Percentiles rank a stretch among this genome's conserved stretches.
phyloP scores from a whole-genome alignment of 768 basidiomycete species.

The Cyclocybe cylindracea region DNA sequence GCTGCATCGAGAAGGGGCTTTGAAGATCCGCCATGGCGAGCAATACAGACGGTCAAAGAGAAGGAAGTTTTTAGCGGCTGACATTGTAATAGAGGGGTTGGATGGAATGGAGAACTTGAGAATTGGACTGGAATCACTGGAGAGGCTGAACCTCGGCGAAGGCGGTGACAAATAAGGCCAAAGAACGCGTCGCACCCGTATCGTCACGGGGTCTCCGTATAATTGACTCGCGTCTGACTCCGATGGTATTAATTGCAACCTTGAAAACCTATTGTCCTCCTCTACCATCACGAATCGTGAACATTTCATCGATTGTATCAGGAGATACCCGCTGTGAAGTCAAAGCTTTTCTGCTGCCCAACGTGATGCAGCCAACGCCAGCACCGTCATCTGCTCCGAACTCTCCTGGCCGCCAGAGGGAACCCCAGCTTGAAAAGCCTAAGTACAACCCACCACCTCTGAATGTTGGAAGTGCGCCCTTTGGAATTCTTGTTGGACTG shows the following conservation, averaged over 20 bases:
- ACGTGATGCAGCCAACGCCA: slow-evolving; percentile 65
- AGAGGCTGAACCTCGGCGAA: neutral
- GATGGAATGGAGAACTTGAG: neutral
- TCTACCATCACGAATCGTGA: too few relatives aligned
- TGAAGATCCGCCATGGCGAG: slow-evolving; percentile 27
- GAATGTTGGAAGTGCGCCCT: slow-evolving; percentile 70
- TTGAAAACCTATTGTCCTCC: neutral
- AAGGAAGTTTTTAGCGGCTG: slow-evolving; percentile 21
- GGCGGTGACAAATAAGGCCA: slow-evolving; percentile 26
- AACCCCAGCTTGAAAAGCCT: slow-evolving; percentile 28
- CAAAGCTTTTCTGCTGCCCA: neutral
- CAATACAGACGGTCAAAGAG: slow-evolving; percentile 5
- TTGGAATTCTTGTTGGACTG: slow-evolving; percentile 64
- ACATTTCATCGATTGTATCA: too few relatives aligned
- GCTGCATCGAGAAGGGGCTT: slow-evolving; percentile 18
- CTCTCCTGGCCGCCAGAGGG: slow-evolving; percentile 36
- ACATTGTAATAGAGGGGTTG: slow-evolving; percentile 11
- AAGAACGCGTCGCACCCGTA: slow-evolving; percentile 34
- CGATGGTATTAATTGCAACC: slow-evolving; percentile 3
- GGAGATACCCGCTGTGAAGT: neutral
- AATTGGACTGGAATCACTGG: slow-evolving; percentile 3
- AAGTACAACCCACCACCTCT: slow-evolving; percentile 58
- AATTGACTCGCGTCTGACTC: neutral
- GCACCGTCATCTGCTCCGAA: slow-evolving; percentile 59
- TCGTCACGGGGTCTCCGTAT: slow-evolving; percentile 14